These are phyloP conservation scores for Ogataea salicorniae DNA, from an alignment of 805 yeast genomes.

Conservation along the genomic window DNA sequence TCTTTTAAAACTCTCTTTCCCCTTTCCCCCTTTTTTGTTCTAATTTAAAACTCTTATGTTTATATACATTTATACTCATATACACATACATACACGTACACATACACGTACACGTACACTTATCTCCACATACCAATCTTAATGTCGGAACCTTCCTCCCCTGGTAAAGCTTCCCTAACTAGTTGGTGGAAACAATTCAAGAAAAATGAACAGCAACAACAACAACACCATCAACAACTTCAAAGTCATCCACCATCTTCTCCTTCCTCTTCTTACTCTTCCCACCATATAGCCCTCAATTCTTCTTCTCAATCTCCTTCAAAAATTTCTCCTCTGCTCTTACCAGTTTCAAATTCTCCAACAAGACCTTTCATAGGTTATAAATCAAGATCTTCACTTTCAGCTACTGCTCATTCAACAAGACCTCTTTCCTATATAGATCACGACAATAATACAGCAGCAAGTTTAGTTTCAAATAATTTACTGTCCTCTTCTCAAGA, in stretches of 20 bases:
- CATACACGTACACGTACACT: no score
- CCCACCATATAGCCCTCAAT: slow-evolving; percentile 1
- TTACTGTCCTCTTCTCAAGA: no score
- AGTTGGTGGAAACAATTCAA: slow-evolving; percentile 30
- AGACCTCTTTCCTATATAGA: slow-evolving; percentile 20
- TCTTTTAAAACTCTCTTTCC: no score
- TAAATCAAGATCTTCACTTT: slow-evolving; percentile 46
- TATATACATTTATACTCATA: no score
- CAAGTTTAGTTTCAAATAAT: no score
- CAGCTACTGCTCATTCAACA: slow-evolving; percentile 30
- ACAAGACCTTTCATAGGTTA: slow-evolving; percentile 44
- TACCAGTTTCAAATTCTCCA: slow-evolving; percentile 27
- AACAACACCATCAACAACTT: no score
- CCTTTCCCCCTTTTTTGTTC: no score
- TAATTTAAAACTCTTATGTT: no score
- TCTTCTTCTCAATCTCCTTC: slow-evolving; percentile 6
- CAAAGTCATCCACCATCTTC: slow-evolving; percentile 3
- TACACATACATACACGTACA: no score
- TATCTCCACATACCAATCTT: not conserved
- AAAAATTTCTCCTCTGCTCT: slow-evolving; percentile 10
- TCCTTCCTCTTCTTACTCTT: slow-evolving; percentile 6
- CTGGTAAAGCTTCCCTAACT: slow-evolving; percentile 23
- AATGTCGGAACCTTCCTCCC: slow-evolving; percentile 25
- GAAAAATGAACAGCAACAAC: slow-evolving; percentile 9
- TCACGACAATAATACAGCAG: slow-evolving; percentile 9